Evolutionary conservation across 164 flowering plant species (phyloP).

Genomic region (Brasenia schreberi): DNA sequence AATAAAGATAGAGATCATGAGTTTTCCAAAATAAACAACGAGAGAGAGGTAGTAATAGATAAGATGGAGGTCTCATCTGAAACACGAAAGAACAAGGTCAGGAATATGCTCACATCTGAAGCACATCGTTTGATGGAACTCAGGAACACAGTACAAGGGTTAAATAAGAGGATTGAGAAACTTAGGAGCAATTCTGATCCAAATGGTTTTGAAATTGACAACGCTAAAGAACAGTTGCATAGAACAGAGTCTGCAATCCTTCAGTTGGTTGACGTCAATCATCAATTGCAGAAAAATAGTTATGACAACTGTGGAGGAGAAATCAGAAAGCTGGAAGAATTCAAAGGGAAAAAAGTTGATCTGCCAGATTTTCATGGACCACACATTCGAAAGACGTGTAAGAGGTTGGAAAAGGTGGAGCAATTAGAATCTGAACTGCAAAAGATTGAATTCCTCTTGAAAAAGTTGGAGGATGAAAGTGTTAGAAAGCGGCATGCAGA

Average conservation of each 20-base stretch:
- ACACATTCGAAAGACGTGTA: not conserved
- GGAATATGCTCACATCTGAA: slow-evolving; percentile 73
- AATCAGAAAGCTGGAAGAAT: not conserved
- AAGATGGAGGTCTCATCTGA: slow-evolving; percentile 46
- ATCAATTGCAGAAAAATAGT: slow-evolving; percentile 32
- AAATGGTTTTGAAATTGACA: slow-evolving; percentile 41
- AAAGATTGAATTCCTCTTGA: slow-evolving; percentile 44
- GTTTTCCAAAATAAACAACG: slow-evolving; percentile 29
- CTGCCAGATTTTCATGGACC: not conserved
- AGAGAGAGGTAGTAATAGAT: slow-evolving; percentile 67
- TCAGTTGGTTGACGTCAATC: slow-evolving; percentile 44
- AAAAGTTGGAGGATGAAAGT: slow-evolving; percentile 50
- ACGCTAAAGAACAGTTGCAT: slow-evolving; percentile 53
- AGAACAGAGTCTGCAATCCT: slow-evolving; percentile 47
- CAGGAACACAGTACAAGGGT: slow-evolving; percentile 53
- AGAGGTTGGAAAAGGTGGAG: slow-evolving; percentile 75
- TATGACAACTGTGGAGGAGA: not conserved
- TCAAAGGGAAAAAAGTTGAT: not conserved
- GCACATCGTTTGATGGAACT: slow-evolving; percentile 61
- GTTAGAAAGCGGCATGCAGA: slow-evolving; percentile 23
- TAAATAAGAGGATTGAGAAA: slow-evolving; percentile 57
- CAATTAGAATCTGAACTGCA: slow-evolving; percentile 68
- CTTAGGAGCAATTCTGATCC: slow-evolving; percentile 34
- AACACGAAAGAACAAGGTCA: slow-evolving; percentile 35
- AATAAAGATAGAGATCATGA: slow-evolving; percentile 13